A percentile compares a stretch with the other conserved stretches of the same genome.
These are phyloP conservation scores for Aspergillus vadensis DNA, from an alignment of 2,329 filamentous ascomycete species.

Conservation along the genomic window DNA sequence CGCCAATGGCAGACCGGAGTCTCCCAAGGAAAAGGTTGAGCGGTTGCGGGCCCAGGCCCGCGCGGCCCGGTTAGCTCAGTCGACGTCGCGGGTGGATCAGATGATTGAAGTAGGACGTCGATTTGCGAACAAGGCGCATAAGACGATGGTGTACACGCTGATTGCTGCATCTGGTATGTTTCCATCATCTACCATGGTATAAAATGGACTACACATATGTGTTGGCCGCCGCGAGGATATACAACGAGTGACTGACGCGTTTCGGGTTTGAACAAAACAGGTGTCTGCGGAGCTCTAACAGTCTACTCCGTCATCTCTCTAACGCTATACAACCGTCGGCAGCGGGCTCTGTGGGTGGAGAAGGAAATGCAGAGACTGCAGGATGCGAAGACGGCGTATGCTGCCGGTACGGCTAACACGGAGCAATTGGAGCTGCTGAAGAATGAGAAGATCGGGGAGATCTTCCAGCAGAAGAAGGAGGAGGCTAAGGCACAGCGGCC, in stretches of 20 bases:
- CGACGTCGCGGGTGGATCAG: slow-evolving; percentile 58
- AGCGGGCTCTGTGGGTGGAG: slow-evolving; percentile 64
- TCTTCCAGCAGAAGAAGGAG: slow-evolving; percentile 42
- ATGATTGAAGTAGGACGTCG: slow-evolving; percentile 55
- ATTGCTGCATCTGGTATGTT: slow-evolving; percentile 62
- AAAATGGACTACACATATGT: neutral
- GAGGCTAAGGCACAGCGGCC: slow-evolving; percentile 42
- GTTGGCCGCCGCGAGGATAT: neutral
- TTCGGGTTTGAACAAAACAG: slow-evolving; percentile 35
- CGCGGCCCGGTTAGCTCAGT: slow-evolving; percentile 63
- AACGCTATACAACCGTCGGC: slow-evolving; percentile 67
- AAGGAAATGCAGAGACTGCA: slow-evolving; percentile 46
- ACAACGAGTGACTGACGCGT: slow-evolving; percentile 1
- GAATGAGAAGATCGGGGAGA: slow-evolving; percentile 48
- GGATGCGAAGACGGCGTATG: slow-evolving; percentile 45
- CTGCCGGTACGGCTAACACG: slow-evolving; percentile 41
- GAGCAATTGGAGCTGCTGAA: slow-evolving; percentile 48
- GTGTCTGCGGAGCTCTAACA: slow-evolving; percentile 62
- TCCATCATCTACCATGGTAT: neutral
- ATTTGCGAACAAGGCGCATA: slow-evolving; percentile 64
- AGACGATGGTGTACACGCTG: slow-evolving; percentile 60
- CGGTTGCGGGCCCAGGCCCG: slow-evolving; percentile 68
- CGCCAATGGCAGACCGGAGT: slow-evolving; percentile 52
- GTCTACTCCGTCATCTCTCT: slow-evolving; percentile 67
- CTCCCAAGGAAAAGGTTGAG: slow-evolving; percentile 69